These are phyloP conservation scores for Ascochyta pisi DNA, from an alignment of 2,329 filamentous ascomycete genomes.

Conservation along the genomic window DNA sequence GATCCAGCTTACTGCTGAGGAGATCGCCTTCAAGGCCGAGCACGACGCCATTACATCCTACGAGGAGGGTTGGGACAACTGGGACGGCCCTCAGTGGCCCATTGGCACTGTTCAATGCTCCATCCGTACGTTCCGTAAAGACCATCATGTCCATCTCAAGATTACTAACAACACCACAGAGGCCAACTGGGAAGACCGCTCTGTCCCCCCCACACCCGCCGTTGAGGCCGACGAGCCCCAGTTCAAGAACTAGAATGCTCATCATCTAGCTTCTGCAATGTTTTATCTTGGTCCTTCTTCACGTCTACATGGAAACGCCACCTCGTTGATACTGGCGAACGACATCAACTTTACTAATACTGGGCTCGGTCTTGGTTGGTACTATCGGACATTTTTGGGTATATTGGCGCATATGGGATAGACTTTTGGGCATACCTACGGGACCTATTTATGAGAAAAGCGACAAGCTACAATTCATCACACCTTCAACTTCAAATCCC, in stretches of 20 bases:
- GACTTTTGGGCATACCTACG: conserved; percentile 16
- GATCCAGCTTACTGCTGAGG: conserved; percentile 20
- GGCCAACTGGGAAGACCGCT: conserved; percentile 20
- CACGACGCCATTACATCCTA: conserved; percentile 33
- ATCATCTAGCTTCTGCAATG: conserved; percentile 9
- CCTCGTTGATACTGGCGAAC: conserved; percentile 17
- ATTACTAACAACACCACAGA: conserved; percentile 8
- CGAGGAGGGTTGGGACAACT: conserved; percentile 36
- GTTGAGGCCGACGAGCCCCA: conserved; percentile 20
- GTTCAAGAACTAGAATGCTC: conserved; percentile 16
- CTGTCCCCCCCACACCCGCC: conserved; percentile 16
- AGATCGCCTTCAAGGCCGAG: conserved; percentile 32
- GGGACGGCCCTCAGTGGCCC: conserved; percentile 36
- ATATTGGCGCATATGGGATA: conserved; percentile 16
- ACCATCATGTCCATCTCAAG: neutral
- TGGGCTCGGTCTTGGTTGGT: conserved; percentile 9
- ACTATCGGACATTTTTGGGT: conserved; percentile 14
- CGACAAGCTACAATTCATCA: conserved; percentile 17
- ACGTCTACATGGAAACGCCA: conserved; percentile 19
- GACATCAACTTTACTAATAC: conserved; percentile 20
- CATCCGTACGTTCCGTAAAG: conserved; percentile 22
- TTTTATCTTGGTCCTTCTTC: conserved; percentile 15
- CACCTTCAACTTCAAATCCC: neutral
- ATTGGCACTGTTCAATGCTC: conserved; percentile 33
- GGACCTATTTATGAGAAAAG: conserved; percentile 14